phyloP scores from a whole-genome alignment of 179 eudicot genomes.

The Carnegiea gigantea region DNA sequence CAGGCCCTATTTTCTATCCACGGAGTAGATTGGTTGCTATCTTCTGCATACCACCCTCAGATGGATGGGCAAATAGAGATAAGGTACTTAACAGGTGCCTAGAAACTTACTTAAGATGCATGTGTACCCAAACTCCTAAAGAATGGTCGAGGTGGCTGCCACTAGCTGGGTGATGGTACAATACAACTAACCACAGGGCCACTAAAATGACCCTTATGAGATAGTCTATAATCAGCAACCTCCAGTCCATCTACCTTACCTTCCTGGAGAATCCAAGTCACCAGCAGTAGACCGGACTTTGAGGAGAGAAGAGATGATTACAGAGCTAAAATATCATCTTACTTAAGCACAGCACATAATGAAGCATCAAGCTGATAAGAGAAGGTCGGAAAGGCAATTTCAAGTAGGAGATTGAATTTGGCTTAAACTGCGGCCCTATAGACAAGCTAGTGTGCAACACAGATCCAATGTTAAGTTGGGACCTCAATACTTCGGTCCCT shows the following conservation, averaged over 20 bases:
- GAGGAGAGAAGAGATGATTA: neutral
- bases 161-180: too few relatives aligned
- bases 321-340: neutral
- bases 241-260: neutral
- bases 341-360: neutral
- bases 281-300: neutral
- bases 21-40: too few relatives aligned
- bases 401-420: neutral
- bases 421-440: neutral
- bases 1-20: too few relatives aligned
- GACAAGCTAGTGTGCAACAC: neutral
- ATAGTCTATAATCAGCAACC: slow-evolving; percentile 5
- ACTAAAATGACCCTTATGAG: slow-evolving; percentile 1
- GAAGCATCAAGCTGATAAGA: neutral
- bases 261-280: neutral
- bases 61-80: too few relatives aligned
- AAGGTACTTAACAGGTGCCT: neutral
- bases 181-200: too few relatives aligned
- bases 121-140: neutral
- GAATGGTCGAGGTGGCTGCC: neutral
- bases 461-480: too few relatives aligned
- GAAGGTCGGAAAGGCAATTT: neutral
- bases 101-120: neutral
- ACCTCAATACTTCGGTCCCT: too few relatives aligned
- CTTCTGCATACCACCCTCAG: too few relatives aligned